phyloP scores from a whole-genome alignment of 2,329 filamentous ascomycete species.

The Westerdykella ornata region DNA sequence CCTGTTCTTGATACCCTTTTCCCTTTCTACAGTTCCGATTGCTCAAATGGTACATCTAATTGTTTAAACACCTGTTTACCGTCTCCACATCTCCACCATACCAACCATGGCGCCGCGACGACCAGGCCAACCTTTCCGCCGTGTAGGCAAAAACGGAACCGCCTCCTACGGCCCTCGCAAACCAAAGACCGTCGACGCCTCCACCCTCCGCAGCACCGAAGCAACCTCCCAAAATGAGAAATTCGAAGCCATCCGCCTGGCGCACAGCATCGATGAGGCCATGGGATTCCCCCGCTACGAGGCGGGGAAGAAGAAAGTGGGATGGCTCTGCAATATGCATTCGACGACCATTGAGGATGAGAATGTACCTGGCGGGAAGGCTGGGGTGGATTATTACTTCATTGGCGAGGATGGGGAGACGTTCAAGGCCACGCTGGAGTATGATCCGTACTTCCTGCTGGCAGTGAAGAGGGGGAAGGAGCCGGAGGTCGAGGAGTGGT shows the following conservation, averaged over 20 bases:
- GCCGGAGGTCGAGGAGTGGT: constrained; percentile 93
- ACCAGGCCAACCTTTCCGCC: constrained; percentile 37
- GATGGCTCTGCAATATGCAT: constrained; percentile 95
- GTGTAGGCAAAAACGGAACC: constrained; percentile 39
- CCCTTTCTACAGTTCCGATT: background rate
- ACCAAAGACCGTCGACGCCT: constrained; percentile 72
- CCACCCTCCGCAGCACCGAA: constrained; percentile 67
- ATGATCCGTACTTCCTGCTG: constrained; percentile 92
- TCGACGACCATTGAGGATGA: constrained; percentile 81
- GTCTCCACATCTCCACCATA: constrained; percentile 13
- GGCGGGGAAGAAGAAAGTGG: constrained; percentile 72
- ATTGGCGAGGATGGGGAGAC: constrained; percentile 67
- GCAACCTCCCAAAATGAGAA: constrained; percentile 89
- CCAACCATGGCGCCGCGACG: constrained; percentile 42
- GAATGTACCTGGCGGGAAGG: constrained; percentile 72
- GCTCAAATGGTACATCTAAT: constrained; percentile 29
- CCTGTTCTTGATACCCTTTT: constrained; percentile 9
- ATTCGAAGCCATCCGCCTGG: constrained; percentile 74
- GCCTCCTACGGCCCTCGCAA: constrained; percentile 48
- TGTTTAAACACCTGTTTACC: constrained; percentile 17
- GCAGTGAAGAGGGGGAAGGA: constrained; percentile 84
- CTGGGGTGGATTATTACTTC: constrained; percentile 95
- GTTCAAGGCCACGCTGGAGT: constrained; percentile 95
- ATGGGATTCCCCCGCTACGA: constrained; percentile 95
- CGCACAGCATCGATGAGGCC: constrained; percentile 83